Evolutionary conservation across 2,329 filamentous ascomycete species (phyloP).

Genomic region (Aspergillus hiratsukae): DNA sequence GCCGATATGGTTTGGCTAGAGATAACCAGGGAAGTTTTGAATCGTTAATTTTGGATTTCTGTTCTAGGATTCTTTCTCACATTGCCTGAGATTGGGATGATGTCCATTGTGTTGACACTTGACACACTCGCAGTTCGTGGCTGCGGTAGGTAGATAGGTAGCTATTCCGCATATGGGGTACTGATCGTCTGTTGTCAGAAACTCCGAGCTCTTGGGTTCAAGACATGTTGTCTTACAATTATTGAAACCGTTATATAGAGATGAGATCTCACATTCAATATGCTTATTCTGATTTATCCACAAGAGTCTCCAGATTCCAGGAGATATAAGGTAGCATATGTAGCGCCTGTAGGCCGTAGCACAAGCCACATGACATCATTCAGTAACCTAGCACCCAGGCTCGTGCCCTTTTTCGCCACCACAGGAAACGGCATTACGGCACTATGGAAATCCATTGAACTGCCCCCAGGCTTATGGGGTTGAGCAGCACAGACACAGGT

Average conservation of each 20-base stretch:
- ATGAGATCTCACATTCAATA: neutral
- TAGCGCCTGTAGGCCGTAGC: neutral
- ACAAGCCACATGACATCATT: neutral
- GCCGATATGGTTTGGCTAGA: neutral
- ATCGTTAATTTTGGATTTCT: neutral
- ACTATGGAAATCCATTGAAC: neutral
- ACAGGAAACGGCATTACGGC: neutral
- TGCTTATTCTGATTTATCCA: neutral
- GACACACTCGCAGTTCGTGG: neutral
- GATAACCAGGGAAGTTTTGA: neutral
- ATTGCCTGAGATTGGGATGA: too few relatives aligned
- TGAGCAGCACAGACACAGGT: too few relatives aligned
- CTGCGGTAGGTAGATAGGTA: neutral
- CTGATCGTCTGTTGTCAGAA: neutral
- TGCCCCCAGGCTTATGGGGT: neutral
- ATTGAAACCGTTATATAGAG: neutral
- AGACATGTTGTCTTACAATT: neutral
- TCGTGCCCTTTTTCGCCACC: neutral
- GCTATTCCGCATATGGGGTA: too few relatives aligned
- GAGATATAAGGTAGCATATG: neutral
- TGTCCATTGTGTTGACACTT: neutral
- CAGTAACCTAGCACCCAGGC: neutral
- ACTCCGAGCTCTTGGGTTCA: neutral
- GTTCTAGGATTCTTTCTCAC: neutral
- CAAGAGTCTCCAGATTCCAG: neutral